These are phyloP conservation scores for Clonostachys solani DNA, from an alignment of 2,329 filamentous ascomycete species.

Conservation along the genomic window DNA sequence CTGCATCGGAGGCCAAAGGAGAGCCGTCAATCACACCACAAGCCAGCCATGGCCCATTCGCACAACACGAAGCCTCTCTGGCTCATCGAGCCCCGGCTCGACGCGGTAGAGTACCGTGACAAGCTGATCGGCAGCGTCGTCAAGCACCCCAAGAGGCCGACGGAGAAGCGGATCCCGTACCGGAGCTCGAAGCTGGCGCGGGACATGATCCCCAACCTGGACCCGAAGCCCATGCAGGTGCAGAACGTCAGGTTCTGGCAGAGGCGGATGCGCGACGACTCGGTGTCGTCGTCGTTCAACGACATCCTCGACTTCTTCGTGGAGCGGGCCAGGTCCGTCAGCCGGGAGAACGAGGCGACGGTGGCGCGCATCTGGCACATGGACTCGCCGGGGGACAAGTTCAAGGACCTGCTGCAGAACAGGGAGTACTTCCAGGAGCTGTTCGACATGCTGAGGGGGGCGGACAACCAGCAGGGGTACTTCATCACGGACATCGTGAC, in stretches of 20 bases:
- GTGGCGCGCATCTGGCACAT: slow-evolving; percentile 21
- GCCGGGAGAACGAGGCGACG: slow-evolving; percentile 12
- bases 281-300: slow-evolving; percentile 13
- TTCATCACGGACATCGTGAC: slow-evolving; percentile 20
- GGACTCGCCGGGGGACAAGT: slow-evolving; percentile 19
- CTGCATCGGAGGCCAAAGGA: too few species aligned
- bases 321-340: slow-evolving; percentile 12
- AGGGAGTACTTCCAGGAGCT: slow-evolving; percentile 18
- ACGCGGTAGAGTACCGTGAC: slow-evolving; percentile 17
- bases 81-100: slow-evolving; percentile 18
- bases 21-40: not conserved
- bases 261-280: slow-evolving; percentile 14
- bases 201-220: slow-evolving; percentile 14
- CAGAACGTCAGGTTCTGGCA: slow-evolving; percentile 19
- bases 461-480: slow-evolving; percentile 13
- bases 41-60: not conserved
- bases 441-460: slow-evolving; percentile 11
- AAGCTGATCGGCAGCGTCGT: slow-evolving; percentile 21
- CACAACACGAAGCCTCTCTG: slow-evolving; percentile 16
- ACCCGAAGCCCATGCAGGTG: slow-evolving; percentile 18
- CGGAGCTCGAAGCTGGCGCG: slow-evolving; percentile 8
- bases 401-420: slow-evolving; percentile 16
- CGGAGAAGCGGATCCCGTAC: slow-evolving; percentile 17
- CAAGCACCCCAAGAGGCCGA: slow-evolving; percentile 17
- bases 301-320: slow-evolving; percentile 17